Conservation (phyloP, 805 yeast species). For the Candida manassasensis region DNA sequence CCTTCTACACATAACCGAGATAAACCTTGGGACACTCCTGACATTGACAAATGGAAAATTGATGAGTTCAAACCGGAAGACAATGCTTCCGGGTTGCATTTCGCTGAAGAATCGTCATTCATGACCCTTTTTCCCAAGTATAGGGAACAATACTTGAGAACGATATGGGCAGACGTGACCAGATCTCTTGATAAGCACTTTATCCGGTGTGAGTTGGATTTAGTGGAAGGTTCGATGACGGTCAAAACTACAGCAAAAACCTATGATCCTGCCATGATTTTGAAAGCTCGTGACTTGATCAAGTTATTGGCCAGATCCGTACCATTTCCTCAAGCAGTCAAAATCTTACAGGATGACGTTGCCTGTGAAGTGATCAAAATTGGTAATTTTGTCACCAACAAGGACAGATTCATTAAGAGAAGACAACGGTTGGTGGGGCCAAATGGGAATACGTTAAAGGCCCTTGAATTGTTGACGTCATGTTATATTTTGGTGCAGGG, state of each 20-base stretch:
- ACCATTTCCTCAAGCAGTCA: slow-evolving; percentile 94
- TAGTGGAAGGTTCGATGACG: slow-evolving; percentile 96
- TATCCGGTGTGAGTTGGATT: slow-evolving; percentile 77
- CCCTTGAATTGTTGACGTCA: slow-evolving; percentile 88
- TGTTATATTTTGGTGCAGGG: slow-evolving; percentile 97
- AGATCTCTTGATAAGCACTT: slow-evolving; percentile 67
- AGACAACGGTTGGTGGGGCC: slow-evolving; percentile 97
- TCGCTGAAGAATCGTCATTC: slow-evolving; percentile 93
- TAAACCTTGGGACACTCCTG: slow-evolving; percentile 97
- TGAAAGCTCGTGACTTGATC: slow-evolving; percentile 92
- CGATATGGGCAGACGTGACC: slow-evolving; percentile 93
- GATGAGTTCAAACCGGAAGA: slow-evolving; percentile 90
- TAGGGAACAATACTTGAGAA: slow-evolving; percentile 83
- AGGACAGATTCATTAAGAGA: slow-evolving; percentile 91
- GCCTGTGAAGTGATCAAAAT: slow-evolving; percentile 97
- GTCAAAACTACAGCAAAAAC: slow-evolving; percentile 95
- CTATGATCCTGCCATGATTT: slow-evolving; percentile 87
- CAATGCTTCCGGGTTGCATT: slow-evolving; percentile 78
- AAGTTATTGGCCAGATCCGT: slow-evolving; percentile 93
- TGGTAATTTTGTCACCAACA: slow-evolving; percentile 82
- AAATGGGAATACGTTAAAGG: slow-evolving; percentile 92
- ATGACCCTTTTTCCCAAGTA: slow-evolving; percentile 95
- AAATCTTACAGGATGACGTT: slow-evolving; percentile 82
- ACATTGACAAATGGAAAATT: slow-evolving; percentile 86
- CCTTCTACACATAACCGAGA: slow-evolving; percentile 90